Evolutionary conservation across 768 basidiomycete genomes (phyloP), one percentile per base, ranked within the genome.

Genomic region (Podaxis sp.): DNA sequence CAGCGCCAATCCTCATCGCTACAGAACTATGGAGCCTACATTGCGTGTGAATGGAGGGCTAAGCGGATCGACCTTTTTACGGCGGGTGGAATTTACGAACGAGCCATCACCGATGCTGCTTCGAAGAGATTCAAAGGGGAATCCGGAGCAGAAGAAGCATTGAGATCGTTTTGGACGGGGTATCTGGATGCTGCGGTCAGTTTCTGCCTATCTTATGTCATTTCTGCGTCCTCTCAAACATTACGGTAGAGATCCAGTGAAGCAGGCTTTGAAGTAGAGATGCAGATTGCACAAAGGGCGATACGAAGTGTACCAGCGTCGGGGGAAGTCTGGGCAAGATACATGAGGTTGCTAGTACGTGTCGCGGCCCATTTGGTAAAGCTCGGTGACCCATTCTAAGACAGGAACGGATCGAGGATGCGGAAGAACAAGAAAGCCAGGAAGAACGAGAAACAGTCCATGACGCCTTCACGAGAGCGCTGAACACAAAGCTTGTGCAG

Each of bases 251-350:
- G 87, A 55, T 77, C 78, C 36, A 75, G 82, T 61, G 78, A 79
- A 15, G 77, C 69, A 1, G 81, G 77, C 12, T 73, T 74, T 36
- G 78, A 78, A 1, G 71, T 71, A 9, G 79, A 88, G 66, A 63
- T 77, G 33, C 66, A 68, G n/a, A 71, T 79, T 15, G 77, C 84
- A 29, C 76, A 73, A 62, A 78, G 91, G 46, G 91, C 91, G 11
- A 70, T 84, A 9, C 81, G 90, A 61, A 93, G 92, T 68, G 85
- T 87, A 0, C 91, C 93, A 43, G 82, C 79, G 17, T 90, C 83
- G 37, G 93, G 93, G 19, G 89, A 91, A 67, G 76, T 92, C 15
- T 91, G 90, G 88, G 87, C 90, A 4, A 80, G 86, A 46, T 91
- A 91, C 70, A 85, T 94, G 12, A 85, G 90, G 41, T 82, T 83